A percentile compares a stretch with the other conserved stretches of the same genome.
phyloP scores from a whole-genome alignment of 1,139 yeast genomes.

The Sugiyamaella neomexicana region DNA sequence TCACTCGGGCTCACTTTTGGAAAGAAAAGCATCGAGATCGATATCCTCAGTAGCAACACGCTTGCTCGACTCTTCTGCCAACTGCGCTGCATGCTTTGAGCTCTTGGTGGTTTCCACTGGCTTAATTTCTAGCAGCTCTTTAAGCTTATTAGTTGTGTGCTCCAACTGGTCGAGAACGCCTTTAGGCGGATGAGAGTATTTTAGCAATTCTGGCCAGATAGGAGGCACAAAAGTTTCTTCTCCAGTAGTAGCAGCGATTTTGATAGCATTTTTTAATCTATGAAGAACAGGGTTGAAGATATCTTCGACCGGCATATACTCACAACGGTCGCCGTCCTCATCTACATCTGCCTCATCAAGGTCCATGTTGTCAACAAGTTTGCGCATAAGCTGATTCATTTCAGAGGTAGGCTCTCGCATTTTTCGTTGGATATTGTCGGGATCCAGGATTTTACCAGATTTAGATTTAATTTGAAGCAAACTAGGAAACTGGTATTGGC shows the following conservation, averaged over 20 bases:
- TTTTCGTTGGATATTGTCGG: slow-evolving; percentile 22
- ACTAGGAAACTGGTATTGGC: slow-evolving; percentile 59
- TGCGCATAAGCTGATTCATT: slow-evolving; percentile 44
- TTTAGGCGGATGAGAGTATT: slow-evolving; percentile 27
- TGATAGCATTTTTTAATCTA: slow-evolving; percentile 36
- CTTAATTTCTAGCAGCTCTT: slow-evolving; percentile 28
- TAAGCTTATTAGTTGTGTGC: slow-evolving; percentile 29
- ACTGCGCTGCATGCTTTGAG: slow-evolving; percentile 16
- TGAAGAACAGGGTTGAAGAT: slow-evolving; percentile 37
- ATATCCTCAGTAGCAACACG: slow-evolving; percentile 22
- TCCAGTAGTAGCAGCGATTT: slow-evolving; percentile 36
- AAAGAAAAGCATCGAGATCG: slow-evolving; percentile 27
- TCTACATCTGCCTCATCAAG: slow-evolving; percentile 33
- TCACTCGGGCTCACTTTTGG: background rate
- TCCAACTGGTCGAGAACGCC: slow-evolving; percentile 23
- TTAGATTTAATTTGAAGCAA: slow-evolving; percentile 44
- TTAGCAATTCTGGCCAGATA: slow-evolving; percentile 27
- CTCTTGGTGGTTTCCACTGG: slow-evolving; percentile 21
- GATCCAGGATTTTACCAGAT: slow-evolving; percentile 38
- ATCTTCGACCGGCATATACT: slow-evolving; percentile 29
- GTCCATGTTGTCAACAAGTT: slow-evolving; percentile 44
- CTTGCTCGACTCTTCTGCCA: slow-evolving; percentile 21
- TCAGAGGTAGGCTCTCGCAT: slow-evolving; percentile 39
- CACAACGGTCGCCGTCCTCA: slow-evolving; percentile 26
- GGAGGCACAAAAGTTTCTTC: slow-evolving; percentile 28